These are phyloP conservation scores for Vaccinium vitisidaea DNA, from an alignment of 148 eudicot genomes.

Conservation along the genomic window DNA sequence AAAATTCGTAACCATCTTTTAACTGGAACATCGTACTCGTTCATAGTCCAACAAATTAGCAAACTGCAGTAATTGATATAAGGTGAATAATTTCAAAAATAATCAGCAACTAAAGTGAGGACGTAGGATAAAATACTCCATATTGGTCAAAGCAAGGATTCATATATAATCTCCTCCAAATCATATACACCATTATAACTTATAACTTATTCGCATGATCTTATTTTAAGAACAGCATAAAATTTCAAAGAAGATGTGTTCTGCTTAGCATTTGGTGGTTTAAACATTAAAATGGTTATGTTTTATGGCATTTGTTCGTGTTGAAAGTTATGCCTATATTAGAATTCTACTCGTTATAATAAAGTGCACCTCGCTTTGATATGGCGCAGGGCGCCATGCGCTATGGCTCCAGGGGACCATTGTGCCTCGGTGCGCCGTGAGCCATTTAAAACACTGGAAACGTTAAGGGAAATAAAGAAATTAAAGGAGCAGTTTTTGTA, in stretches of 20 bases:
- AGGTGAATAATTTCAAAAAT: not conserved
- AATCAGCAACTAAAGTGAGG: not conserved
- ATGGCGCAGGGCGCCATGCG: too few relatives aligned
- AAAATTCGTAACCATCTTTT: not conserved
- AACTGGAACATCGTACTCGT: not conserved
- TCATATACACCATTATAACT: conserved; percentile 32
- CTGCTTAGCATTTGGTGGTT: too few relatives aligned
- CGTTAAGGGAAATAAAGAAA: too few relatives aligned
- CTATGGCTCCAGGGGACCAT: too few relatives aligned
- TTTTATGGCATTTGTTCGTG: too few relatives aligned
- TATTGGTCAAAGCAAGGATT: not conserved
- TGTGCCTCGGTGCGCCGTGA: too few relatives aligned
- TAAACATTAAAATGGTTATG: too few relatives aligned
- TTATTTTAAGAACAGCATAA: conserved; percentile 14
- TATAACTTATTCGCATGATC: conserved; percentile 15
- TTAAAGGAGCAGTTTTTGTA: too few relatives aligned
- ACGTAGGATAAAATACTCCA: not conserved
- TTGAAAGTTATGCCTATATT: too few relatives aligned
- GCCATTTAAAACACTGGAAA: too few relatives aligned
- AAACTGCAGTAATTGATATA: not conserved
- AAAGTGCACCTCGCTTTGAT: too few relatives aligned
- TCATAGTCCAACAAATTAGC: not conserved
- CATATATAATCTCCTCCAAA: conserved; percentile 25
- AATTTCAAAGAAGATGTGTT: not conserved
- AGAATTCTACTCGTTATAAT: too few relatives aligned